Conservation (phyloP, 2,329 filamentous ascomycete species). For the Stachybotrys echinatus region DNA sequence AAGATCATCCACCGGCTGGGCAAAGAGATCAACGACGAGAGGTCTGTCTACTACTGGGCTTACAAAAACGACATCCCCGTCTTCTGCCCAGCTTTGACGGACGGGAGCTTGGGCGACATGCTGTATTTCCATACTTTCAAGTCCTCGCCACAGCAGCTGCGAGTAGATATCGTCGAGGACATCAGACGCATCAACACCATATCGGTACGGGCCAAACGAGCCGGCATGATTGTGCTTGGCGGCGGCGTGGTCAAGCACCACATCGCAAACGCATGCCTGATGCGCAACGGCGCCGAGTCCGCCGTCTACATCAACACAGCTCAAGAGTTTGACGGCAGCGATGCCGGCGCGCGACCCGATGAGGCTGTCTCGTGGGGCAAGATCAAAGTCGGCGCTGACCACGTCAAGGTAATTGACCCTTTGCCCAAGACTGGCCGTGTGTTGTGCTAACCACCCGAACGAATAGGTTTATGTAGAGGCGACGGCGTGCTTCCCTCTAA, state of each 20-base stretch:
- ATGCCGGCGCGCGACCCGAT: conserved; percentile 89
- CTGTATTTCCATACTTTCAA: conserved; percentile 98
- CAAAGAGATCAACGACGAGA: conserved; percentile 88
- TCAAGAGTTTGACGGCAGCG: conserved; percentile 95
- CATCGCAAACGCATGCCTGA: conserved; percentile 94
- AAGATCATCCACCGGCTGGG: conserved; percentile 87
- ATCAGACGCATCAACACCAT: conserved; percentile 91
- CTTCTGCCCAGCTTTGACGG: conserved; percentile 93
- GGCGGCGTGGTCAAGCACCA: conserved; percentile 97
- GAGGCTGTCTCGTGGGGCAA: conserved; percentile 99
- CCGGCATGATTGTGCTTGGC: conserved; percentile 92
- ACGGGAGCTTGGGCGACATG: conserved; percentile 96
- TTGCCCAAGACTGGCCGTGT: background rate
- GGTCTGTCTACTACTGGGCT: conserved; percentile 94
- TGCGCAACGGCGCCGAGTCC: conserved; percentile 95
- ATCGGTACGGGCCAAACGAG: conserved; percentile 77
- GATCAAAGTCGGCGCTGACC: conserved; percentile 83
- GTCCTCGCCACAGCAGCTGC: conserved; percentile 71
- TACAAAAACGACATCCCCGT: conserved; percentile 95
- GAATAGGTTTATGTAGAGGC: conserved; percentile 58
- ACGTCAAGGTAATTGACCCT: conserved; percentile 66
- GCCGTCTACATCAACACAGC: conserved; percentile 98
- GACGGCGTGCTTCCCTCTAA: conserved; percentile 60
- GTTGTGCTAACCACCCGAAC: conserved; percentile 2
- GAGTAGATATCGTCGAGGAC: conserved; percentile 89